These are phyloP conservation scores for Suillus plorans DNA, from an alignment of 768 basidiomycete species.

Conservation along the genomic window DNA sequence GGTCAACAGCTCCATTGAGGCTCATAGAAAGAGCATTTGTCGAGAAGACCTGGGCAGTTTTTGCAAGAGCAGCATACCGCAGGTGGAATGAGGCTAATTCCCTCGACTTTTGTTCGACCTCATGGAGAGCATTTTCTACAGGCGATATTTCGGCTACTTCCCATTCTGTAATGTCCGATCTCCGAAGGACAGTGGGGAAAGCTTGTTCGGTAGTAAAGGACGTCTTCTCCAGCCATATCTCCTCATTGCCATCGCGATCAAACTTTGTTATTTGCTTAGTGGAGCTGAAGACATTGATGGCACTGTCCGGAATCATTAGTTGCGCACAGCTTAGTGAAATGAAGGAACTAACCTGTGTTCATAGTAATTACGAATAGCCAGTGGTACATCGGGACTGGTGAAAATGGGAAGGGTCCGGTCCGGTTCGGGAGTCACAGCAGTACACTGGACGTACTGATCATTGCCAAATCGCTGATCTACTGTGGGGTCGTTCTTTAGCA, in stretches of 20 bases:
- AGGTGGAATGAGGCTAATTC: slow-evolving; percentile 69
- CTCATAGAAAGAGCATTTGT: slow-evolving; percentile 85
- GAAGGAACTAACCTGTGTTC: slow-evolving; percentile 65
- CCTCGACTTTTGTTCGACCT: slow-evolving; percentile 77
- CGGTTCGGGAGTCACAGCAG: slow-evolving; percentile 81
- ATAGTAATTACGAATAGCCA: slow-evolving; percentile 80
- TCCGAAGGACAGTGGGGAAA: slow-evolving; percentile 88
- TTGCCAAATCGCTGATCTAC: slow-evolving; percentile 77
- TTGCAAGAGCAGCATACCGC: slow-evolving; percentile 76
- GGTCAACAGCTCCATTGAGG: slow-evolving; percentile 84
- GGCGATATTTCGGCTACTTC: slow-evolving; percentile 81
- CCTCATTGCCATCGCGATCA: slow-evolving; percentile 64
- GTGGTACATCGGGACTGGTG: slow-evolving; percentile 79
- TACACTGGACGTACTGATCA: slow-evolving; percentile 88
- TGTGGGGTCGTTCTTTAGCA: slow-evolving; percentile 77
- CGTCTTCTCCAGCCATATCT: slow-evolving; percentile 88
- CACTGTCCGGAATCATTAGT: slow-evolving; percentile 44
- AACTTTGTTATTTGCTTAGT: slow-evolving; percentile 66
- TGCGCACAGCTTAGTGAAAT: background rate
- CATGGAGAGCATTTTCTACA: slow-evolving; percentile 76
- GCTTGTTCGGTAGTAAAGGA: slow-evolving; percentile 82
- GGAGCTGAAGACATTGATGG: slow-evolving; percentile 80
- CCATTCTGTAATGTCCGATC: slow-evolving; percentile 79
- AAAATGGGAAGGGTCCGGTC: slow-evolving; percentile 77
- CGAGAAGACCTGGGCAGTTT: slow-evolving; percentile 68